Evolutionary conservation across 805 yeast genomes (phyloP), one percentile per base, ranked within the genome.

Genomic region (Saturnispora diversa): DNA sequence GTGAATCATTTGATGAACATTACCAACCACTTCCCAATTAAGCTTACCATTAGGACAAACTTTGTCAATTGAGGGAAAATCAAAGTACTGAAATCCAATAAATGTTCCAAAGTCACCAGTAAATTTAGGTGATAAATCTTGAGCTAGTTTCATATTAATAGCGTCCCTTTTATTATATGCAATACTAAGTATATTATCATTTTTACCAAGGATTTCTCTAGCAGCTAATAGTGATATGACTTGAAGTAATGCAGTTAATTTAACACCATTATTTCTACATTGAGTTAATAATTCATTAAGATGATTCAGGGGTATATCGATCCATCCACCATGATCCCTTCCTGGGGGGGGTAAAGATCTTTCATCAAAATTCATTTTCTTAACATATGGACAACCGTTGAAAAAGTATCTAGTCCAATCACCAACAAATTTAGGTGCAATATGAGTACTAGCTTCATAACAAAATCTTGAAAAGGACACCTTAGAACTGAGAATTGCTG

Each of bases 141-240:
- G 9, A n/a, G 39, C 26, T n/a, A 11, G 8, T 1, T 29, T 15
- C 10, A 3, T 21, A 20, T 36, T 26, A 5, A 46, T 40, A 1
- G 16, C 11, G 1, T 21, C 12, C 38, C 60, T 47, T 2, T 49
- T 26, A 31, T 55, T 46, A 5, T 45, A 48, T 2, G 61, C 58
- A 22, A 55, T 35, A 1, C 32, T 3, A 2, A 39, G 39, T 2
- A 7, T 2, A 1, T 49, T 45, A 34, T 49, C 51, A 4, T 45
- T 25, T 4, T 46, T 44, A 7, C 33, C 38, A 3, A 37, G 24
- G 3, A 29, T 11, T 11, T 20, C 21, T 37, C 22, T 28, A 11
- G 28, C 34, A 6, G 40, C 33, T 11, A 37, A 9, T 13, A 29
- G 10, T 3, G 23, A n/a, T 12, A 30, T 11, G 5, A 30, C 13